Base-by-base conservation (phyloP, 1,139 yeast species). In the Meyerozyma elateridarum region DNA sequence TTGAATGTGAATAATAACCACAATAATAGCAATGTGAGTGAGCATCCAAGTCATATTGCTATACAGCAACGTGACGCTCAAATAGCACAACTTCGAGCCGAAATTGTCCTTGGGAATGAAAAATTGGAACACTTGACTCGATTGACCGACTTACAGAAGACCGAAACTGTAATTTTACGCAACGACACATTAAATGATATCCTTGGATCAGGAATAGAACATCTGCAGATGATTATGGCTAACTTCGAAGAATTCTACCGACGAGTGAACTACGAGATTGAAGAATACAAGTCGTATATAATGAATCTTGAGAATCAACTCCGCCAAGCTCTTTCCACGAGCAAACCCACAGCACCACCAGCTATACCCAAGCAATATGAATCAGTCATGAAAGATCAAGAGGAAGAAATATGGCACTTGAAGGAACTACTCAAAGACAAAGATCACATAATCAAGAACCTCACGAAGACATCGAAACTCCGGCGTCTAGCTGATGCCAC, bases 371-470 rank as follows among this genome's bases (percentile, higher is more conserved):
- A 46, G 20, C 50, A 46, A 12, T 31, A 38, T 18, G 55, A 54
- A 16, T 45, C 52, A 9, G 40, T 56, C 2, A 41, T 80, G 37
- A 67, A 66, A 37, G 88, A 79, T 25, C 81, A 82, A 44, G 80
- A 74, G 39, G 88, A 78, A 33, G 94, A 85, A 51, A 75, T 87
- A 8, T 52, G 62, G 31, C 85, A 79, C 35, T 61, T 88, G 45
- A 72, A 72, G 46, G 82, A 76, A 38, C 65, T 73, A 31, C 56
- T 85, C 32, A 70, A 72, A 34, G 76, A 69, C 44, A 88, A 87
- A 52, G 95, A 87, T 45, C 79, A 80, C 32, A 79, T 88, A 40
- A 85, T 88, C 36, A 74, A 74, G 40, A 88, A 93, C 7, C 62
- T 88, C 30, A 76, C 79, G 27, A 73, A 79, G 35, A 73, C 81